These are phyloP conservation scores for Hypoxylon fragiforme DNA, from an alignment of 495 filamentous ascomycete species.

Conservation along the genomic window DNA sequence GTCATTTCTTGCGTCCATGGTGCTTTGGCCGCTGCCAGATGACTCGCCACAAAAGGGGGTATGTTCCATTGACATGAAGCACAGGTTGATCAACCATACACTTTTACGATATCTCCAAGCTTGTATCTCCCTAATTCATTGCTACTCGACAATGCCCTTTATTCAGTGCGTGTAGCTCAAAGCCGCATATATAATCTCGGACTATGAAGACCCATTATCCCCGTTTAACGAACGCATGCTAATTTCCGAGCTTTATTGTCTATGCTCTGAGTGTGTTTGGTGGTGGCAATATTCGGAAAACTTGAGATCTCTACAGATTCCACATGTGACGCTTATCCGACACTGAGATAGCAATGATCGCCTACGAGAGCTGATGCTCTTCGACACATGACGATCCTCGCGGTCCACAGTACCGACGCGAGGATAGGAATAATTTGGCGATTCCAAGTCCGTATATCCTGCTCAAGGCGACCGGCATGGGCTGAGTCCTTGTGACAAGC, in stretches of 20 bases:
- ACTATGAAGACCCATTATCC: neutral
- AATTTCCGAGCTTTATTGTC: neutral
- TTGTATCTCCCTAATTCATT: no score
- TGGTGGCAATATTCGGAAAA: slow-evolving; percentile 2
- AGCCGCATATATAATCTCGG: neutral
- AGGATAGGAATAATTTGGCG: neutral
- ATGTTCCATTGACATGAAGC: neutral
- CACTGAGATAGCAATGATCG: no score
- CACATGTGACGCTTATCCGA: no score
- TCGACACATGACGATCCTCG: no score
- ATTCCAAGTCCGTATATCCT: slow-evolving; percentile 2
- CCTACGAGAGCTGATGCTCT: no score
- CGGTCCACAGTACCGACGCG: slow-evolving; percentile 2
- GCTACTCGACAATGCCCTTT: neutral
- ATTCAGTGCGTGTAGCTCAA: neutral
- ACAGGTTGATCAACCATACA: slow-evolving; percentile 3
- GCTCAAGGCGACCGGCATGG: neutral
- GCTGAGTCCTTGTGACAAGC: neutral
- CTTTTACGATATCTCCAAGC: no score
- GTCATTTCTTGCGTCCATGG: neutral
- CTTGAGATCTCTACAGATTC: neutral
- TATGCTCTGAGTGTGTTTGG: neutral
- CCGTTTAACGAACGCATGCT: neutral
- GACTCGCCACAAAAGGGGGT: slow-evolving; percentile 5
- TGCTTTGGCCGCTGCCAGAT: slow-evolving; percentile 5